Evolutionary conservation across 2,329 filamentous ascomycete genomes (phyloP), one percentile per base, ranked within the genome.

Genomic region (Incumbomyces lentus): DNA sequence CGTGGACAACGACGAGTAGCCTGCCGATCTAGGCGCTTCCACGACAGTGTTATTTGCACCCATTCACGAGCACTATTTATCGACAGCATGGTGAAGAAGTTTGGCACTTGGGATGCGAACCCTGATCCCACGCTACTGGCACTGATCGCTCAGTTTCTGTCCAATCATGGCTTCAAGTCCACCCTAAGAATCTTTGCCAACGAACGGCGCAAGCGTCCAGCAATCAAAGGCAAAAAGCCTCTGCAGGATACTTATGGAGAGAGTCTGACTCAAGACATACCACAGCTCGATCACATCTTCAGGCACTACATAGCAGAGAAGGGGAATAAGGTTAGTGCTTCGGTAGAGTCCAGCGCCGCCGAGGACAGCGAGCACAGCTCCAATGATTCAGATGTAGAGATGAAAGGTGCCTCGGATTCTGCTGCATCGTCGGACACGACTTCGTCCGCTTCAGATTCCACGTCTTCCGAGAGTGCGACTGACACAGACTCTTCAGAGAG

Each of bases 251-350:
- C 35, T 8, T 26, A 30, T 40, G 44, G 33, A 34, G 36, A 40
- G 11, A 40, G 33, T 16, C 33, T 40, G n/a, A 38, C 44, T 4
- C 8, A 40, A 16, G 30, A 18, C 16, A 10, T 46, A 11, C 44
- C 44, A 18, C 26, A 46, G 36, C 26, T 46, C 5, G 44, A 46
- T 29, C 29, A 13, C 8, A 46, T 46, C 31, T 46, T 46, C 29
- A 39, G 22, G 22, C 6, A 40, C n/a, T 46, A 40, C 17, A 37
- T 45, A 34, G 31, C n/a, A 11, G 22, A 35, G 13, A 35, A 22
- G 6, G 6, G 35, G 16, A 6, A 35, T 7, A 31, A 18, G 14
- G 18, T 34, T 6, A 26, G 40, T 26, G n/a, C 32, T 14, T 10
- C 40, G 29, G 29, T 3, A 34, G 40, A 26, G 13, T 40, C 44